Conservation (phyloP, 2,329 filamentous ascomycete species). For the Aspergillus chevalieri region DNA sequence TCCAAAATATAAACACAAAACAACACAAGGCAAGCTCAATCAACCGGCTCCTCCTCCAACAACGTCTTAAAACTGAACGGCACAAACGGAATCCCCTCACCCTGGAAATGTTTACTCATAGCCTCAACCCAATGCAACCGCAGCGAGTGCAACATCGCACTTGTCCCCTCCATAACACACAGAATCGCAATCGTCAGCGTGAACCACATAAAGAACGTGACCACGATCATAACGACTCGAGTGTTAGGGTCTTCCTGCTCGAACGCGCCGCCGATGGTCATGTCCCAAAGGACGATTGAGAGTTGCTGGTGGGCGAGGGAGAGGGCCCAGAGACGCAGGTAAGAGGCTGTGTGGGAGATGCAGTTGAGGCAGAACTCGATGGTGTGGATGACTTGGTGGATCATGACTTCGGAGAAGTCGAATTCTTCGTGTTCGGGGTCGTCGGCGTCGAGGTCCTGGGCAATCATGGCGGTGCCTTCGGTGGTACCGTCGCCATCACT, state of each 20-base stretch:
- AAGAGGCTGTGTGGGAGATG: conserved; percentile 96
- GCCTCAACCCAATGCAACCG: conserved; percentile 95
- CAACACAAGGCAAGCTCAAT: conserved; percentile 23
- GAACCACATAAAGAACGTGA: conserved; percentile 87
- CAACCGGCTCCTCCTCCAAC: conserved; percentile 68
- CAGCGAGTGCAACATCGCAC: conserved; percentile 88
- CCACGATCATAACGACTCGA: conserved; percentile 74
- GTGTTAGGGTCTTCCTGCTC: conserved; percentile 53
- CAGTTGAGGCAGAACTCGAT: conserved; percentile 99
- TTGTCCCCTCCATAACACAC: conserved; percentile 93
- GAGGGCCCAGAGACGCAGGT: conserved; percentile 95
- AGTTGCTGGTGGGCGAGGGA: conserved; percentile 97
- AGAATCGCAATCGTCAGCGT: conserved; percentile 71
- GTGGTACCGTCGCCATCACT: conserved; percentile 73
- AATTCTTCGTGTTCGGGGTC: conserved; percentile 89
- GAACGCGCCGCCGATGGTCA: conserved; percentile 82
- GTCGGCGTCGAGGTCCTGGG: conserved; percentile 64
- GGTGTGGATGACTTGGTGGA: conserved; percentile 97
- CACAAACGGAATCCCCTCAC: conserved; percentile 77
- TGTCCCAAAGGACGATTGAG: conserved; percentile 89
- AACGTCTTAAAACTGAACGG: conserved; percentile 83
- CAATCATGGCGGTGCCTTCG: conserved; percentile 81
- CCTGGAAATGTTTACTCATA: conserved; percentile 95
- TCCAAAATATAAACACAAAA: conserved; percentile 6
- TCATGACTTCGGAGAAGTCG: conserved; percentile 95